Conservation (phyloP, 192 early-diverging fungal genomes). For the Gaertneriomyces sp. region DNA sequence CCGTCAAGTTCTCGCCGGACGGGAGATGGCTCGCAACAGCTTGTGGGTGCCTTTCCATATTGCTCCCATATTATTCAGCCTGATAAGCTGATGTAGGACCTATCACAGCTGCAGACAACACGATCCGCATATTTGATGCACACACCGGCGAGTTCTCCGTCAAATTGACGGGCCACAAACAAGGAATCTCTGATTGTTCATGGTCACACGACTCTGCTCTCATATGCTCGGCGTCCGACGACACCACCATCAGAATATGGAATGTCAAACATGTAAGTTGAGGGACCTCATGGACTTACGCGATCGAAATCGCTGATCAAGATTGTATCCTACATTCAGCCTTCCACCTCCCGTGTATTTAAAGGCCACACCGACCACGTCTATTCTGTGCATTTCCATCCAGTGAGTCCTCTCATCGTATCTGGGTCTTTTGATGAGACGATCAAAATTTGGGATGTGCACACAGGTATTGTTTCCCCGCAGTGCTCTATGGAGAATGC, state of each 20-base stretch:
- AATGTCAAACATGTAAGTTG: constrained; percentile 65
- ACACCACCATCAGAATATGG: constrained; percentile 94
- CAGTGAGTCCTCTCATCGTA: constrained; percentile 87
- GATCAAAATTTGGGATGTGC: constrained; percentile 94
- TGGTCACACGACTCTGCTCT: constrained; percentile 91
- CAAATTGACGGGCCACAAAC: constrained; percentile 84
- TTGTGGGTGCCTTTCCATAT: constrained; percentile 51
- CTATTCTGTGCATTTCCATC: constrained; percentile 97
- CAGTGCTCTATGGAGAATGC: not conserved
- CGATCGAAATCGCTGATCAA: not conserved
- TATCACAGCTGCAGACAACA: constrained; percentile 84
- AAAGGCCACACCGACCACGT: constrained; percentile 95
- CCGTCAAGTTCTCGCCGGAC: constrained; percentile 97
- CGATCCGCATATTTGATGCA: constrained; percentile 91
- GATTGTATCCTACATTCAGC: constrained; percentile 29
- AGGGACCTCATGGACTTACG: not conserved
- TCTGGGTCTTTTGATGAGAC: constrained; percentile 98
- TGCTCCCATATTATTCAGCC: too few species aligned
- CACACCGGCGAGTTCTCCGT: constrained; percentile 76
- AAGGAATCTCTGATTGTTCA: constrained; percentile 93
- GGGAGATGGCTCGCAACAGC: constrained; percentile 93
- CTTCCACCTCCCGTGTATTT: constrained; percentile 69
- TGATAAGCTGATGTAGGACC: not conserved
- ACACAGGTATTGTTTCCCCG: constrained; percentile 52
- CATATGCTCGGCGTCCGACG: constrained; percentile 90